Evolutionary conservation across 768 basidiomycete species (phyloP), one percentile per base, ranked within the genome.

Genomic region (Dendrothele bispora): DNA sequence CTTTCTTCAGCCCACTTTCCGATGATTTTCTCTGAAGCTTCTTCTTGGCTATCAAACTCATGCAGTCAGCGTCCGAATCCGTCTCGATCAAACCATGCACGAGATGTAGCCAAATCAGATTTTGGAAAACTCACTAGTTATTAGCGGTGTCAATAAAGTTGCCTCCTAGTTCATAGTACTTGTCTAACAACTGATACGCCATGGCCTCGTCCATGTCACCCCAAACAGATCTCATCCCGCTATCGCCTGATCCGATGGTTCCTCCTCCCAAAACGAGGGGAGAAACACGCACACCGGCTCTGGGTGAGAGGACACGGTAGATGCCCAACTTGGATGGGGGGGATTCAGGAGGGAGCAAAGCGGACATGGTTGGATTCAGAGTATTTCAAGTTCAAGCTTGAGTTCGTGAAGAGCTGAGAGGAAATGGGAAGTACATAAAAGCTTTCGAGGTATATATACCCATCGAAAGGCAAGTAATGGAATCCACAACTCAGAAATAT

Each of bases 371-470:
- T 32, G 43, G 4, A n/a, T 77, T 39, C 82, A 59, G 40, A 66
- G 65, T 34, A 80, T 80, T 27, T 68, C 59, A n/a, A 80, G 80
- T 4, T 73, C 69, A 0, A 69, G 68, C 34, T 72, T 63, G 30
- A 62, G 58, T 37, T 71, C 70, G 50, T 77, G 57, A 14, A 73
- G n/a, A n/a, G n/a, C n/a, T n/a, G n/a, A n/a, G n/a, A n/a, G n/a
- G n/a, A n/a, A n/a, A n/a, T n/a, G n/a, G n/a, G n/a, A n/a, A n/a
- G n/a, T n/a, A n/a, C n/a, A n/a, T n/a, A n/a, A n/a, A n/a, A n/a
- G n/a, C n/a, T n/a, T n/a, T n/a, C n/a, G n/a, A n/a, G n/a, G n/a
- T n/a, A n/a, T n/a, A n/a, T n/a, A n/a, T n/a, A n/a, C n/a, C n/a
- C n/a, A n/a, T n/a, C n/a, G n/a, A n/a, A n/a, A n/a, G n/a, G n/a